These are phyloP conservation scores for Solanum hybrid DNA, from an alignment of 305 asterid genomes.

Conservation along the genomic window DNA sequence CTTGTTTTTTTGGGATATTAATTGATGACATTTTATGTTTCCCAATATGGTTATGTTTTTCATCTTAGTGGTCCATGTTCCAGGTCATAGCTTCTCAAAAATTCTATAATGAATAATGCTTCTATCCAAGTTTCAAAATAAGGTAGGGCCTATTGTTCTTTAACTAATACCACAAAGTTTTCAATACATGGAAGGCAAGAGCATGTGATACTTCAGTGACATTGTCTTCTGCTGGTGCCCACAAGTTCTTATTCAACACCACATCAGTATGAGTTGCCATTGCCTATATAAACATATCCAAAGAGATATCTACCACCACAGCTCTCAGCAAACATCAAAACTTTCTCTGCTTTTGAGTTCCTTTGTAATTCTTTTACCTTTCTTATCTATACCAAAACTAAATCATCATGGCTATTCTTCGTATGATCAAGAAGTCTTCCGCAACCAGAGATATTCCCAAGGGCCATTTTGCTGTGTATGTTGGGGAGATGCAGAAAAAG, in stretches of 20 bases:
- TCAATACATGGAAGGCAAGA: constrained; percentile 4
- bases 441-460: background rate
- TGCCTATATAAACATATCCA: constrained; percentile 1
- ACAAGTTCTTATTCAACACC: background rate
- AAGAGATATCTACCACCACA: background rate
- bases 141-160: background rate
- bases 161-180: background rate
- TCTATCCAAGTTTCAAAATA: background rate
- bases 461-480: constrained; percentile 3
- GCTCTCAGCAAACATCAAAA: background rate
- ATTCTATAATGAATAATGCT: background rate
- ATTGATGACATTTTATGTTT: background rate
- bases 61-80: background rate
- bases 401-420: background rate
- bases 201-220: constrained; percentile 13
- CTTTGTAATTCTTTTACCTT: background rate
- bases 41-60: background rate
- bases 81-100: background rate
- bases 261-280: background rate
- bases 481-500: constrained; percentile 9
- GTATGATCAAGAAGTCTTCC: background rate
- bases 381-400: background rate
- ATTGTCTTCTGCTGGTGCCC: background rate
- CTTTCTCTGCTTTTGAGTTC: background rate
- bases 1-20: background rate